phyloP scores from a whole-genome alignment of 305 asterid species.

The Fraxinus velutina region DNA sequence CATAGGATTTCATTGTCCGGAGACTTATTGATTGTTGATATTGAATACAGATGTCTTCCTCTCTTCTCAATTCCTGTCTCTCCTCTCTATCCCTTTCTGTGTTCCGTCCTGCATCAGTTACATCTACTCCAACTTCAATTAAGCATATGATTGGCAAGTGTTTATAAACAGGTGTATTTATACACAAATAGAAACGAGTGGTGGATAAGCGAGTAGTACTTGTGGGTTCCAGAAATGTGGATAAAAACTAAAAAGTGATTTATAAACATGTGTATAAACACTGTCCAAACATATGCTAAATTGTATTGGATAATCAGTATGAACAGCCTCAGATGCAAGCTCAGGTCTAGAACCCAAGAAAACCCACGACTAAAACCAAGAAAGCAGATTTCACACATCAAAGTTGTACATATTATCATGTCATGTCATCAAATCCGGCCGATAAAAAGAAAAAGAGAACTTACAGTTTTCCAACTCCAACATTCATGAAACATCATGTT shows the following conservation, averaged over 20 bases:
- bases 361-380: background rate
- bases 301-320: background rate
- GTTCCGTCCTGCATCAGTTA: background rate
- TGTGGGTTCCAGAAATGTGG: background rate
- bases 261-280: background rate
- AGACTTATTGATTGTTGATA: background rate
- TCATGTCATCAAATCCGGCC: background rate
- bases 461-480: background rate
- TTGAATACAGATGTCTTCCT: background rate
- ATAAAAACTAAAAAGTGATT: background rate
- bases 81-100: background rate
- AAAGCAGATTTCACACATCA: background rate
- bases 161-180: background rate
- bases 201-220: background rate
- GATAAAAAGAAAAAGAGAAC: background rate
- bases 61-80: background rate
- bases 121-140: background rate
- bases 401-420: background rate
- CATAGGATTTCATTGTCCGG: background rate
- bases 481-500: background rate
- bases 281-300: background rate
- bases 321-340: background rate
- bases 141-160: background rate
- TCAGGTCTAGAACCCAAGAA: background rate
- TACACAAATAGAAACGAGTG: background rate